Percentiles rank a stretch among this genome's conserved stretches.
These are phyloP conservation scores for Brassica rapa DNA, from an alignment of 345 rosid species.

Conservation along the genomic window DNA sequence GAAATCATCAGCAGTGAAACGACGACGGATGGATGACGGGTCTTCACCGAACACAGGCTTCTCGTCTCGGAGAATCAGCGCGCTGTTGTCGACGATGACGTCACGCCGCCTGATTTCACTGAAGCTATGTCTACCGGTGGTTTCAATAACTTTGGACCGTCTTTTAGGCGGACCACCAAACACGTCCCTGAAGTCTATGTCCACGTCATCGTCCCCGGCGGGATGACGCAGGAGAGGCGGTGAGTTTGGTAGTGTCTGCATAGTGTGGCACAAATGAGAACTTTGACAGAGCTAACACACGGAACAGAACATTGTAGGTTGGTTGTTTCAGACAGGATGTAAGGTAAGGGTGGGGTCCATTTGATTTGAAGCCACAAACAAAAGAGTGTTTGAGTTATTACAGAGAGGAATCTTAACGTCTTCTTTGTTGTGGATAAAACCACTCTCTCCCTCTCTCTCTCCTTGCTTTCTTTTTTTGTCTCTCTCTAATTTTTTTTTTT, in stretches of 20 bases:
- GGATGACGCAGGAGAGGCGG: constrained; percentile 27
- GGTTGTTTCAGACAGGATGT: background rate
- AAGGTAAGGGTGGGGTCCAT: background rate
- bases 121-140: constrained; percentile 43
- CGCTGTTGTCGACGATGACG: constrained; percentile 25
- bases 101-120: constrained; percentile 41
- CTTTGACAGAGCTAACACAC: background rate
- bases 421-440: constrained; percentile 34
- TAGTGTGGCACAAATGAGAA: constrained; percentile 37
- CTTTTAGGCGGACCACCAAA: constrained; percentile 85
- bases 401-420: constrained; percentile 17
- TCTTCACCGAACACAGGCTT: constrained; percentile 87
- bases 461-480: background rate
- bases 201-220: constrained; percentile 41
- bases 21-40: constrained; percentile 40
- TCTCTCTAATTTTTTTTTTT: background rate
- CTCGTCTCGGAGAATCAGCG: background rate
- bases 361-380: background rate
- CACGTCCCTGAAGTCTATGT: constrained; percentile 40
- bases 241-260: constrained; percentile 36
- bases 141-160: constrained; percentile 51
- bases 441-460: background rate
- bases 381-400: constrained; percentile 11
- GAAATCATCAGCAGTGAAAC: constrained; percentile 53
- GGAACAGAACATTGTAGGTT: constrained; percentile 10